phyloP scores from a whole-genome alignment of 768 basidiomycete species.

The Grammothele lineata region DNA sequence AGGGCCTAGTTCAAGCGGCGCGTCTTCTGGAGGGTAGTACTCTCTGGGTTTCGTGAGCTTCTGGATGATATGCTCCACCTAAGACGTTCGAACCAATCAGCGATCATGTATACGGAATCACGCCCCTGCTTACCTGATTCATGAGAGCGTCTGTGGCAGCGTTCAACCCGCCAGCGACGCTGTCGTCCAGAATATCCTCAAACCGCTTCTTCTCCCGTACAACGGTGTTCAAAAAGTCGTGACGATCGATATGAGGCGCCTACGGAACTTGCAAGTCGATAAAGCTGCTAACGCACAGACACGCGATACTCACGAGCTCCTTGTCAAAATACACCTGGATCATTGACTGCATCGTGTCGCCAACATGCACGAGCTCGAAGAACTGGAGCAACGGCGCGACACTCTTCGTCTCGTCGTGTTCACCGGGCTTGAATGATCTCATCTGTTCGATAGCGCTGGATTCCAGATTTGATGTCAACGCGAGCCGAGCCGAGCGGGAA shows the following conservation, averaged over 20 bases:
- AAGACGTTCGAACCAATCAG: neutral
- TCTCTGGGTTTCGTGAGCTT: constrained; percentile 79
- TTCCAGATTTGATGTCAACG: too few relatives aligned
- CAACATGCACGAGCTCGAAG: constrained; percentile 95
- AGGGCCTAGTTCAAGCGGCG: constrained; percentile 75
- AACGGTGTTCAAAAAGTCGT: constrained; percentile 89
- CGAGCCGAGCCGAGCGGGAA: too few relatives aligned
- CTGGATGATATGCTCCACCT: constrained; percentile 93
- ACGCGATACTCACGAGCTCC: constrained; percentile 60
- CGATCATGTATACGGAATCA: neutral
- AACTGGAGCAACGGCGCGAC: constrained; percentile 95
- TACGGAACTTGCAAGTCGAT: constrained; percentile 23
- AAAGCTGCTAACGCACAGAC: neutral
- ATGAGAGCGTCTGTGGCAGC: constrained; percentile 94
- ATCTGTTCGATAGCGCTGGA: constrained; percentile 84
- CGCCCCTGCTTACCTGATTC: constrained; percentile 84
- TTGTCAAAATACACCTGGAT: constrained; percentile 98
- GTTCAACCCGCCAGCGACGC: constrained; percentile 90
- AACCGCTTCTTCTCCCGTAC: constrained; percentile 97
- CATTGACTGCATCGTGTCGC: constrained; percentile 97
- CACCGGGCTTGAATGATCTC: constrained; percentile 84
- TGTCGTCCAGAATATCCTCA: constrained; percentile 88
- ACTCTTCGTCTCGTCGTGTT: constrained; percentile 73
- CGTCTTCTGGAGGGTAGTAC: constrained; percentile 86
- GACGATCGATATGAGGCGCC: constrained; percentile 87